Base-by-base conservation (phyloP, 495 filamentous ascomycete genomes). In the Neurospora sp. region DNA sequence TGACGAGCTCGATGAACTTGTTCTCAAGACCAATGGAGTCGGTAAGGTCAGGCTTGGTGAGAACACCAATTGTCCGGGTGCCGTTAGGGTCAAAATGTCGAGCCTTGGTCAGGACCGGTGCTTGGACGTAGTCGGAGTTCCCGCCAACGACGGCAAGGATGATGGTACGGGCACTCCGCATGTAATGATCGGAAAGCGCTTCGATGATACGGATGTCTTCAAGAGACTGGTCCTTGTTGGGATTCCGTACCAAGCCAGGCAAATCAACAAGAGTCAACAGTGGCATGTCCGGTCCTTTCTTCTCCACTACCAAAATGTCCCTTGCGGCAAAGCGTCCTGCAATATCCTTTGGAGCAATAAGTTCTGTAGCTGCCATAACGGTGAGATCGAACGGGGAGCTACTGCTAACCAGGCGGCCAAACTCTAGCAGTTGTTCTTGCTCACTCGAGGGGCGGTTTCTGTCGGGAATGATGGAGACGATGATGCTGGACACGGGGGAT, bases 211-310 rank as follows among this genome's bases (percentile, higher is more conserved):
- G 74, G 71, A 86, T 84, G 74, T 86, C 84, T 4, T 81, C 80
- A 31, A 77, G 79, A 1, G 83, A 84, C 73, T 86, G 84, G 39
- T 86, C 80, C 43, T 84, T 82, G 73, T 83, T 85, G 73, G 84
- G 82, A 9, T 83, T 83, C 34, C 85, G 80, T 24, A 88, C 84
- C 1, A 89, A 78, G 7, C 87, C 87, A 0, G 87, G 88, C 8
- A 90, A 77, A 75, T 91, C 88, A 4, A 89, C 86, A 6, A 89
- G 80, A 3, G 86, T 90, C 59, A 89, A 74, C 71, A 88, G 82
- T n/a, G 86, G 85, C 73, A 81, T 81, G 37, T 85, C 83, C 0
- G 86, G 88, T 1, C 88, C 87, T 0, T 82, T 82, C 45, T 88
- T 79, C 76, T 90, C 88, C 3, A 89, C 80, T 0, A 86, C 79